phyloP scores from a whole-genome alignment of 257 asterid species.

The Solanum sejunctum region DNA sequence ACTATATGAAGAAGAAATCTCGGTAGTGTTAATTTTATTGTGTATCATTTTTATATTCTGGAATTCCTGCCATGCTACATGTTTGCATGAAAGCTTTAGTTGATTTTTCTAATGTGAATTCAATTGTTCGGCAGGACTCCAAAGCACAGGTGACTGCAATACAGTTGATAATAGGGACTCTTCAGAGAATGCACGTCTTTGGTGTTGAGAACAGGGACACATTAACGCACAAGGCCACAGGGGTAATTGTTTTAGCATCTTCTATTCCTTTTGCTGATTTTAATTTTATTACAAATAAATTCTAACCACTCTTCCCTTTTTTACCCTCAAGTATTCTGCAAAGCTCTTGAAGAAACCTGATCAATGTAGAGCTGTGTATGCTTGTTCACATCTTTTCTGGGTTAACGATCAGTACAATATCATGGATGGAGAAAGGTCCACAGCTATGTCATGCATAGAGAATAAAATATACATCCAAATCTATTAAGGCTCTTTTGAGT shows the following conservation, averaged over 20 bases:
- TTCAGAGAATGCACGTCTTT: conserved; percentile 88
- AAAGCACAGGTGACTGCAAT: conserved; percentile 87
- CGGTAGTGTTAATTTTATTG: conserved; percentile 37
- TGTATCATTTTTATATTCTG: background rate
- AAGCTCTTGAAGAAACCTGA: conserved; percentile 96
- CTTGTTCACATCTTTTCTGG: conserved; percentile 99
- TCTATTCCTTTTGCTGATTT: background rate
- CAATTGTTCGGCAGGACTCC: conserved; percentile 55
- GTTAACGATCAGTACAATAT: conserved; percentile 73
- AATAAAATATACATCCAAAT: background rate
- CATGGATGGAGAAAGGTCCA: conserved; percentile 91
- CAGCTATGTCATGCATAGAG: background rate
- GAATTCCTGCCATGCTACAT: background rate
- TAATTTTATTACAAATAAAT: background rate
- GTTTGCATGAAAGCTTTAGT: background rate
- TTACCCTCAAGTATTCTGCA: conserved; percentile 64
- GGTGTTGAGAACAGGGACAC: conserved; percentile 98
- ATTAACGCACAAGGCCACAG: conserved; percentile 97
- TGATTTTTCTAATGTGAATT: background rate
- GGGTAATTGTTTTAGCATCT: conserved; percentile 38
- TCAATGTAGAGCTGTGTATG: conserved; percentile 97
- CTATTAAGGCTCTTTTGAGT: background rate
- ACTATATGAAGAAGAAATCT: conserved; percentile 91
- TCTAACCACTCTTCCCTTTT: background rate
- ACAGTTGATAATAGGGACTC: conserved; percentile 90